phyloP scores from a whole-genome alignment of 768 basidiomycete genomes.

The Lactifluus rugatus region DNA sequence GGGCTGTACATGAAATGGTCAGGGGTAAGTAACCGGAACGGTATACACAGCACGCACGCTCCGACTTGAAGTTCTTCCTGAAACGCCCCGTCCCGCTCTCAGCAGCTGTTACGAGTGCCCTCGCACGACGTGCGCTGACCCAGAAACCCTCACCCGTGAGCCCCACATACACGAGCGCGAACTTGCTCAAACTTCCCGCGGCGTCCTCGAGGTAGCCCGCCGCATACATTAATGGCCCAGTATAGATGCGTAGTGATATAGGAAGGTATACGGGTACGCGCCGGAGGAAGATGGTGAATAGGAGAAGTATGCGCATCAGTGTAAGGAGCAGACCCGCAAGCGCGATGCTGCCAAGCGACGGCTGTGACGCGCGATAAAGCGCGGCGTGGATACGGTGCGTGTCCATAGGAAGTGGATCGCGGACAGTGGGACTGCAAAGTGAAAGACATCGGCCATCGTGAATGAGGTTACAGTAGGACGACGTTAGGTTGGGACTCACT shows the following conservation, averaged over 20 bases:
- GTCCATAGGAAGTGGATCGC: conserved; percentile 39
- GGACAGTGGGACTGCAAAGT: conserved; percentile 21
- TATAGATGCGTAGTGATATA: conserved; percentile 33
- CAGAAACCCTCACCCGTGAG: conserved; percentile 46
- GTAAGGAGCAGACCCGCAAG: conserved; percentile 72
- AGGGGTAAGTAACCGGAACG: neutral
- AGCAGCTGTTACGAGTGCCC: conserved; percentile 45
- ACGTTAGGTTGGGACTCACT: conserved; percentile 32
- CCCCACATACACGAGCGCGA: conserved; percentile 45
- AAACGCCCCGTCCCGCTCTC: conserved; percentile 39
- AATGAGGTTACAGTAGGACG: neutral
- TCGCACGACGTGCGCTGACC: conserved; percentile 44
- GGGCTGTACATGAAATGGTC: conserved; percentile 29
- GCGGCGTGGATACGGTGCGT: conserved; percentile 73
- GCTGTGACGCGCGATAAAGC: conserved; percentile 66
- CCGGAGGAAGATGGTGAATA: conserved; percentile 42
- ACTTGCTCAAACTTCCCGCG: conserved; percentile 49
- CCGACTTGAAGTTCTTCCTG: conserved; percentile 41
- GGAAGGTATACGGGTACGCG: conserved; percentile 47
- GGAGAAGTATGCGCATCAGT: conserved; percentile 46
- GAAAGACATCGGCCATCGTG: neutral
- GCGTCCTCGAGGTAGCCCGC: conserved; percentile 36
- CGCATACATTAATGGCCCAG: conserved; percentile 32
- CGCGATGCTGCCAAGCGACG: conserved; percentile 72
- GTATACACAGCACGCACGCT: conserved; percentile 37